Conservation (phyloP, 23 red algal species). For the Gracilaria domingensis region DNA sequence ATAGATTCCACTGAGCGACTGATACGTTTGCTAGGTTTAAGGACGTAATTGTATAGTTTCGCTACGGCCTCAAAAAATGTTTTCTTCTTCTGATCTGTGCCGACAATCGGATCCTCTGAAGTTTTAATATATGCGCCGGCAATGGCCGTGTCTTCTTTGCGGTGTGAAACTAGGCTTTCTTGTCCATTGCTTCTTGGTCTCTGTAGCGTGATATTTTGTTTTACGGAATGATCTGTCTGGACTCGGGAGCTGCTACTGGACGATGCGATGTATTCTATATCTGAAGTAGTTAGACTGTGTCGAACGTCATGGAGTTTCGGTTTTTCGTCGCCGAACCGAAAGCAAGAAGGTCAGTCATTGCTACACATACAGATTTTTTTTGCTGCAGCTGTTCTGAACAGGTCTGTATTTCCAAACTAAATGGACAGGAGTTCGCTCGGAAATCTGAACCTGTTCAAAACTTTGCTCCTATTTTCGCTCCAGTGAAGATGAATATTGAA, state of each 20-base stretch:
- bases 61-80: neutral
- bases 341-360: neutral
- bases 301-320: neutral
- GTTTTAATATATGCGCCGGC: neutral
- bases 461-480: too few relatives aligned
- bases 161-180: neutral
- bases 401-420: neutral
- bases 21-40: neutral
- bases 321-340: neutral
- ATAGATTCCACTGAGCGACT: neutral
- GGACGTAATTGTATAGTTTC: neutral
- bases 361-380: neutral
- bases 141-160: neutral
- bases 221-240: neutral
- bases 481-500: too few relatives aligned
- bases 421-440: too few relatives aligned
- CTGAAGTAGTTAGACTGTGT: neutral
- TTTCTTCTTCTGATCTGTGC: neutral
- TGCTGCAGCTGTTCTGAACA: neutral
- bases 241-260: too few relatives aligned
- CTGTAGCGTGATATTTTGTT: neutral
- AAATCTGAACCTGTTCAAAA: too few relatives aligned
- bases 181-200: neutral
- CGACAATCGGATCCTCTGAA: neutral
- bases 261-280: neutral